Evolutionary conservation across 2,329 filamentous ascomycete species (phyloP).

Genomic region (Plectosphaerella cucumerina): DNA sequence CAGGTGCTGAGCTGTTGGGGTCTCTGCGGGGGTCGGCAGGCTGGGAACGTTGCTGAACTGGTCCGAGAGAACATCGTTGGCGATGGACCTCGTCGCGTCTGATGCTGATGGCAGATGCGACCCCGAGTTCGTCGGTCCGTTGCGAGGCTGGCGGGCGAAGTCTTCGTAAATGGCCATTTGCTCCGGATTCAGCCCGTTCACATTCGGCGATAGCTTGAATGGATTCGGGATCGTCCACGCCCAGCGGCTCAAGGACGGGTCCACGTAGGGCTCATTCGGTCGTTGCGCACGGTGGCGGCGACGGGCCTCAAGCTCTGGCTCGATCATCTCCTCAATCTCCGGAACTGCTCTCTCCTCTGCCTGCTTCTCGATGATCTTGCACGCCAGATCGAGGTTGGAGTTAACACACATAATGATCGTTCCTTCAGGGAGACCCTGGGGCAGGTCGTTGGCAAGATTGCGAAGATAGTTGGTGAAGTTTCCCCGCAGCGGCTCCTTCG

Average conservation of each 20-base stretch:
- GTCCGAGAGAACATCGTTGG: conserved; percentile 62
- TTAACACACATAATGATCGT: conserved; percentile 99
- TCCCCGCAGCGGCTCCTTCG: conserved; percentile 91
- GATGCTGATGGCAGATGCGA: conserved; percentile 54
- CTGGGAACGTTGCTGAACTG: conserved; percentile 54
- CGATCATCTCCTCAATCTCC: conserved; percentile 93
- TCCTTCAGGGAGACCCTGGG: conserved; percentile 84
- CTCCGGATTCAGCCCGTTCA: conserved; percentile 74
- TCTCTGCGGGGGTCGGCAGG: conserved; percentile 56
- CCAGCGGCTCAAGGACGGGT: conserved; percentile 81
- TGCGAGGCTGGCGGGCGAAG: conserved; percentile 81
- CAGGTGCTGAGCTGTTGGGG: conserved; percentile 50
- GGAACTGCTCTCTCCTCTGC: conserved; percentile 89
- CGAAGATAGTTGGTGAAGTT: conserved; percentile 98
- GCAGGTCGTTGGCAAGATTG: conserved; percentile 60
- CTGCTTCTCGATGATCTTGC: conserved; percentile 89
- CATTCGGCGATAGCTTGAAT: conserved; percentile 73
- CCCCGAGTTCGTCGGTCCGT: conserved; percentile 48
- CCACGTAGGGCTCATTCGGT: conserved; percentile 80
- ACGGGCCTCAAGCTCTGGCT: conserved; percentile 72
- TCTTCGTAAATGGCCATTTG: conserved; percentile 97
- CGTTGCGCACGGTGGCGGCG: conserved; percentile 70
- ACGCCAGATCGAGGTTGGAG: conserved; percentile 91
- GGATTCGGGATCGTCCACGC: conserved; percentile 91
- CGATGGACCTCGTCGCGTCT: conserved; percentile 56